Base-by-base conservation (phyloP, 2,329 filamentous ascomycete genomes). In the Anisogramma anomala region DNA sequence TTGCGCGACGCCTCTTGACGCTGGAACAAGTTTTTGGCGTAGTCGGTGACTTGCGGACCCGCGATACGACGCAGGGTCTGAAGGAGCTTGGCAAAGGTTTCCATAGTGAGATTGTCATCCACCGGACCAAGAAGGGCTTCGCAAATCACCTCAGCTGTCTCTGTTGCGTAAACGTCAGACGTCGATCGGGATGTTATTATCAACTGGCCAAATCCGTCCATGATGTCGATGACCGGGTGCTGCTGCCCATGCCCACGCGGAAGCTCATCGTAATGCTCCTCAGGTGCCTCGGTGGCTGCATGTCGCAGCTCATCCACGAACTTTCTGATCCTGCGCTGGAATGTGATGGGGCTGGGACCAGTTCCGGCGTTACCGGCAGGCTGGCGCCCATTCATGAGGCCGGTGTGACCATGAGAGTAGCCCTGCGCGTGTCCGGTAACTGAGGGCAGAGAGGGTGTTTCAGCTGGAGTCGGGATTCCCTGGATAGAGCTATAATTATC, bases 141-240 rank as follows among this genome's bases (percentile, higher is more conserved):
- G 39, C 69, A 72, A 34, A 81, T 74, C 49, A 76, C 71, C 47
- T 78, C 74, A 1, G 74, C 73, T 11, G 74, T 72, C 43, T 68
- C 74, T 3, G 73, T 64, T 26, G 71, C 68, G 45, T 75, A 72
- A 14, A 77, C 73, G 33, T 80, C 76, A 0, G 73, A 74, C 28
- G 64, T 71, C 51, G 79, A 75, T 7, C 72, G 72, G 2, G 68
- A 72, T 57, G 77, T 76, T 54, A 81, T 79, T 43, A 80, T 73
- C 13, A 75, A 62, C 52, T 75, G 69, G 6, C 77, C 71, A 26
- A 81, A 60, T 0, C 72, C 70, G 56, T 82, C 77, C 9, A 79
- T 68, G 9, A 76, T 64, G 41, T 81, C 76, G n/a, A 80, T 57
- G 8, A 81, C 68, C 4, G 67, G 60, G 50, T 79, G 73, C 4